Evolutionary conservation across 139 green algal genomes (phyloP).

Genomic region (Closterium sp.): DNA sequence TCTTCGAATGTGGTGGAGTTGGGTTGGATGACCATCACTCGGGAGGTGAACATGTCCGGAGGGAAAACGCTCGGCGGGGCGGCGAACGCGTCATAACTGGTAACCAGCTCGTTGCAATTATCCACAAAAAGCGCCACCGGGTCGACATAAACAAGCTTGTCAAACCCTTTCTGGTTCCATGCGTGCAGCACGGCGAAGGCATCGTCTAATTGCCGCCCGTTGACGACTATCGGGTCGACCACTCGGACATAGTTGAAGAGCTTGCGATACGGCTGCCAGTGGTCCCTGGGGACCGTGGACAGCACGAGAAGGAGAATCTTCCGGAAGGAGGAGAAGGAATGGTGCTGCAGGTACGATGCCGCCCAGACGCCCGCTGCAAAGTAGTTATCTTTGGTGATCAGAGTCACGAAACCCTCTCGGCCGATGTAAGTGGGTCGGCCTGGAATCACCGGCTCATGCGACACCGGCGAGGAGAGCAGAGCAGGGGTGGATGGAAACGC

Average conservation of each 20-base stretch:
- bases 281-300: conserved; percentile 24
- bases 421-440: neutral
- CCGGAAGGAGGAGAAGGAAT: conserved; percentile 40
- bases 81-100: conserved; percentile 34
- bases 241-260: conserved; percentile 41
- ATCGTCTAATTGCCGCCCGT: neutral
- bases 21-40: conserved; percentile 42
- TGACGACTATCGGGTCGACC: conserved; percentile 23
- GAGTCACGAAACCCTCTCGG: conserved; percentile 14
- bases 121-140: conserved; percentile 36
- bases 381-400: neutral
- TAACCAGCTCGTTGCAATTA: conserved; percentile 38
- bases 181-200: conserved; percentile 30
- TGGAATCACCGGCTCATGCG: neutral
- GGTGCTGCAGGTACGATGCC: conserved; percentile 45
- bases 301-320: conserved; percentile 44
- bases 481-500: neutral
- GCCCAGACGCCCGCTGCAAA: conserved; percentile 37
- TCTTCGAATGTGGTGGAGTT: conserved; percentile 27
- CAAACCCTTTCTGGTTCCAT: conserved; percentile 40
- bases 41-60: conserved; percentile 44
- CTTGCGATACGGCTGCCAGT: conserved; percentile 28
- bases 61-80: conserved; percentile 44
- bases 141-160: conserved; percentile 46
- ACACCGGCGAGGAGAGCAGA: neutral